phyloP scores from a whole-genome alignment of 495 filamentous ascomycete genomes.

The Tuber melanosporum region DNA sequence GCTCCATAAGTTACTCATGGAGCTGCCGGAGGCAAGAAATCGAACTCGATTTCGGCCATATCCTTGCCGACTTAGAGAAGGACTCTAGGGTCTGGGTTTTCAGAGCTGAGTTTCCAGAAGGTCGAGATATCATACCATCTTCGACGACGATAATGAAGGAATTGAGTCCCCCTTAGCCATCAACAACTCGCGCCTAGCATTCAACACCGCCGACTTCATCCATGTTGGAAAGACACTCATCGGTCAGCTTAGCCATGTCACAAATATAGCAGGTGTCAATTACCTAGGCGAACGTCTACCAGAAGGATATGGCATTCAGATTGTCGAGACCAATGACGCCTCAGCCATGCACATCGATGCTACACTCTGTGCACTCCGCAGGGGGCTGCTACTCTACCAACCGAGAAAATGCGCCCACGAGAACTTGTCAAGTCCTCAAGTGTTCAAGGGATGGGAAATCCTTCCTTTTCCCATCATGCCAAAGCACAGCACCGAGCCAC shows the following conservation, averaged over 20 bases:
- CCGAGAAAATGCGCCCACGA: neutral
- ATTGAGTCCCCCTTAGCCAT: neutral
- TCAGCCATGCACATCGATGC: neutral
- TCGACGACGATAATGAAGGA: neutral
- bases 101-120: neutral
- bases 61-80: constrained; percentile 1
- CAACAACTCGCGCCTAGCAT: neutral
- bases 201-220: neutral
- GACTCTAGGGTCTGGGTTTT: neutral
- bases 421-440: neutral
- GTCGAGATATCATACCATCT: neutral
- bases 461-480: neutral
- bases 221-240: neutral
- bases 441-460: neutral
- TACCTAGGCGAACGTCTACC: neutral
- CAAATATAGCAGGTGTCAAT: neutral
- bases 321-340: neutral
- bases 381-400: neutral
- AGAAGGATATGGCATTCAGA: neutral
- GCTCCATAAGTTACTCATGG: neutral
- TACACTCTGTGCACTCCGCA: neutral
- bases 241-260: neutral
- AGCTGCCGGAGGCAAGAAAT: neutral
- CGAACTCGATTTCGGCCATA: constrained; percentile 1
- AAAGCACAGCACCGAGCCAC: neutral